A percentile compares a stretch with the other conserved stretches of the same genome.
Conservation (phyloP, 306 rosid species). For the Cicer bijugum region DNA sequence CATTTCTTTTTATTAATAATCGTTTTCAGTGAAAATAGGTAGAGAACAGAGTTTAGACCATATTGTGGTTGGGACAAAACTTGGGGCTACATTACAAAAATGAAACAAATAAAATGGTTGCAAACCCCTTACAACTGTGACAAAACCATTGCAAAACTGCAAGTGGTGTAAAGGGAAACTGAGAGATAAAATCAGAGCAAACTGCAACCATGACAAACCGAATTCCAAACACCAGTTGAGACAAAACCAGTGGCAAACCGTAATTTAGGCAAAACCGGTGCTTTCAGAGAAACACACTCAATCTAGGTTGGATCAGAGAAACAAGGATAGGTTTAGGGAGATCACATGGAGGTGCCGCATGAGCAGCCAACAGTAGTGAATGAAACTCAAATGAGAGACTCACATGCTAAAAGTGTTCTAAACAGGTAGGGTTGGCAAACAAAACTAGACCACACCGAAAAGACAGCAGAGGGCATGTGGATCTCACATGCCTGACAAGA, state of each 20-base stretch:
- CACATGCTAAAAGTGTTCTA: conserved; percentile 4
- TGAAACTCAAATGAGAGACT: not conserved
- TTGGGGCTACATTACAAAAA: not conserved
- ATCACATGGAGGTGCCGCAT: not conserved
- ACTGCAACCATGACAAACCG: not conserved
- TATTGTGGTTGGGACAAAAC: not conserved
- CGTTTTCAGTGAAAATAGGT: not conserved
- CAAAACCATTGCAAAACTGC: conserved; percentile 1
- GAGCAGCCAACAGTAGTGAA: not conserved
- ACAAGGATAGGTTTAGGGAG: not conserved
- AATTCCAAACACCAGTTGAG: not conserved
- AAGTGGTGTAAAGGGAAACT: not conserved
- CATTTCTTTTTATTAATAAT: too few species aligned
- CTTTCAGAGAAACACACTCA: not conserved
- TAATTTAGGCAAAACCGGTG: not conserved
- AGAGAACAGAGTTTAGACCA: not conserved
- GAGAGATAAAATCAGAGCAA: not conserved
- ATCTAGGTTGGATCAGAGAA: not conserved
- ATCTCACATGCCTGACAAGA: not conserved
- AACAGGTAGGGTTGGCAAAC: conserved; percentile 11
- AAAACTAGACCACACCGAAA: not conserved
- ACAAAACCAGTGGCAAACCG: not conserved
- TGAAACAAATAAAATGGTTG: not conserved
- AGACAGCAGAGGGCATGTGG: not conserved
- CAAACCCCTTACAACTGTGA: not conserved